Base-by-base conservation (phyloP, 768 basidiomycete genomes). In the Kwoniella europaea region DNA sequence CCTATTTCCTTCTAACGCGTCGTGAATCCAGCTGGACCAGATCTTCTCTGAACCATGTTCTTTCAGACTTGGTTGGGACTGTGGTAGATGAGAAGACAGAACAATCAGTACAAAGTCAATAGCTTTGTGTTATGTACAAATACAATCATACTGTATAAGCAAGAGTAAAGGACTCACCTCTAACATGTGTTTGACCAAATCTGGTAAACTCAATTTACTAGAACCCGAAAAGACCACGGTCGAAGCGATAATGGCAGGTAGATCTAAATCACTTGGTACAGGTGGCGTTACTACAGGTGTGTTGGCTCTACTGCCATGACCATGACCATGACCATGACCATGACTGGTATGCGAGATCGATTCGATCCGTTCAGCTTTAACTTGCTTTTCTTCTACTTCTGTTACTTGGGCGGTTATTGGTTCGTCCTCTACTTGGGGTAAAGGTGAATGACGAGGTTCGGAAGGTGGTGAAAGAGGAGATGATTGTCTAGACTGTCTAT, bases 111-210 rank as follows among this genome's bases (percentile, higher is more conserved):
- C n/a, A 44, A 52, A 18, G 2, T 20, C 59, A n/a, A 24, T 12
- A n/a, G n/a, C 18, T 22, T 35, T 61, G 12, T 43, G 41, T 20
- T 16, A 60, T 42, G 2, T 60, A 35, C 22, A 35, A 20, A 46
- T 15, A 27, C 16, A 65, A 12, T 52, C 35, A 20, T 52, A 52
- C 50, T 52, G 20, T 20, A 52, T 16, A 59, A 29, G n/a, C 59
- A 9, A 24, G 6, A n/a, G 18, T 10, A 10, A 50, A 35, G 35
- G 6, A 78, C 82, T 75, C 70, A 83, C 82, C 67, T 83, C 82
- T 16, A 83, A 66, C 70, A 83, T 78, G 35, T 78, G 77, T 65
- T 82, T 83, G 55, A 83, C 81, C n/a, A 83, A 68, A 71, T 83
- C 82, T 27, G 81, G 81, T 42, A 78, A 58, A 58, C 72, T 74